Conservation (phyloP, 768 basidiomycete species). For the Bullera alba region DNA sequence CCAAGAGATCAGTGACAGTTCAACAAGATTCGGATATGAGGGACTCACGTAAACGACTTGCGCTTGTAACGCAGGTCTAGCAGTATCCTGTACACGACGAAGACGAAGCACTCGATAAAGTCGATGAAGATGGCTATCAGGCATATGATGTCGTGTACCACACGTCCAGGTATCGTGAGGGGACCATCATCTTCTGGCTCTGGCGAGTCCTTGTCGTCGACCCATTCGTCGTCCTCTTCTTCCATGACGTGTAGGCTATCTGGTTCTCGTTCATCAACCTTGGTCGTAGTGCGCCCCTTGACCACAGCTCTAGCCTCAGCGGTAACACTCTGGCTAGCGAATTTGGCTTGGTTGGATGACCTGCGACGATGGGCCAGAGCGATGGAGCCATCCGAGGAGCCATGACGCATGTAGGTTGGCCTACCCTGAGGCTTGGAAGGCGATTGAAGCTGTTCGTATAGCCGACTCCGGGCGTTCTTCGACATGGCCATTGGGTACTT, state of each 20-base stretch:
- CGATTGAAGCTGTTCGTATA: not conserved
- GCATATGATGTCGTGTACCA: constrained; percentile 31
- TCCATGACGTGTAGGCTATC: not conserved
- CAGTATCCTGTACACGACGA: constrained; percentile 15
- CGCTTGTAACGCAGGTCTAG: constrained; percentile 19
- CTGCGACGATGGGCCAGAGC: not conserved
- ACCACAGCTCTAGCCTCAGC: too few species aligned
- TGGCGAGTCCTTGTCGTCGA: too few species aligned
- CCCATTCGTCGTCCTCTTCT: not conserved
- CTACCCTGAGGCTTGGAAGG: not conserved
- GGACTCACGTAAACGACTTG: constrained; percentile 20
- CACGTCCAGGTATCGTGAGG: constrained; percentile 21
- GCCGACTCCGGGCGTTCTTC: too few species aligned
- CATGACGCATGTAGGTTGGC: not conserved
- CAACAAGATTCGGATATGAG: not conserved
- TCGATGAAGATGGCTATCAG: constrained; percentile 20
- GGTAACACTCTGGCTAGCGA: too few species aligned
- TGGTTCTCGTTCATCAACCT: not conserved
- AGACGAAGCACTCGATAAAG: constrained; percentile 19
- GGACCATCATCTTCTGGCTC: constrained; percentile 9
- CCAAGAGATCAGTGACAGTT: not conserved
- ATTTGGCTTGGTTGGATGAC: not conserved
- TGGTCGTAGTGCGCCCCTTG: too few species aligned
- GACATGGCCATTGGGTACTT: too few species aligned
- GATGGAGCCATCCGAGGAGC: not conserved